These are phyloP conservation scores for Cryptococcus maquisensis DNA, from an alignment of 1,284 basidiomycete genomes.

Conservation along the genomic window DNA sequence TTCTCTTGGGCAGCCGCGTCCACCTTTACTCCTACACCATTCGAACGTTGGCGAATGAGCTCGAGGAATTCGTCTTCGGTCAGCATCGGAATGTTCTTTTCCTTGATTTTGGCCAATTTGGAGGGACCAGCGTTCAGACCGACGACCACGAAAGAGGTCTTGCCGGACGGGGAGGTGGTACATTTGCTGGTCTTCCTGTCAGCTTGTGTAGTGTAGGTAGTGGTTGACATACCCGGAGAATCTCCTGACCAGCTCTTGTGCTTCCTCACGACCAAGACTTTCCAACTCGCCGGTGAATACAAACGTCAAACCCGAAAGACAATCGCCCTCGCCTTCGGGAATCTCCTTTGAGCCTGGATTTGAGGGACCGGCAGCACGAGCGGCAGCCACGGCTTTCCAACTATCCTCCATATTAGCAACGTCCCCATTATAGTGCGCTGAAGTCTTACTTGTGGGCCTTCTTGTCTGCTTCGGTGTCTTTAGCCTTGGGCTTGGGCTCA, in stretches of 20 bases:
- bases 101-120: constrained; percentile 80
- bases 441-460: constrained; percentile 20
- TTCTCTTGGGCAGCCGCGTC: constrained; percentile 80
- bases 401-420: constrained; percentile 13
- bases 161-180: constrained; percentile 79
- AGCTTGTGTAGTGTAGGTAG: background rate
- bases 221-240: constrained; percentile 69
- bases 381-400: constrained; percentile 59
- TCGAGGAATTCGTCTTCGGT: constrained; percentile 84
- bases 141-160: constrained; percentile 84
- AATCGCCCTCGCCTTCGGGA: constrained; percentile 72
- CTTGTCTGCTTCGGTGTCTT: constrained; percentile 17
- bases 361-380: constrained; percentile 62
- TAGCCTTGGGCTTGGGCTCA: background rate
- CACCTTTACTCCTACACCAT: constrained; percentile 41
- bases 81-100: constrained; percentile 69
- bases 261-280: constrained; percentile 83
- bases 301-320: constrained; percentile 79
- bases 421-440: constrained; percentile 24
- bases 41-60: constrained; percentile 64
- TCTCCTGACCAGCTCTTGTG: constrained; percentile 81
- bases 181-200: constrained; percentile 61
- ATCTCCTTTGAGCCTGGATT: constrained; percentile 67
- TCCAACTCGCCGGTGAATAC: constrained; percentile 94
- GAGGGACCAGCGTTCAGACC: constrained; percentile 82